These are phyloP conservation scores for Trichophyton simii DNA, from an alignment of 2,329 filamentous ascomycete species.

Conservation along the genomic window DNA sequence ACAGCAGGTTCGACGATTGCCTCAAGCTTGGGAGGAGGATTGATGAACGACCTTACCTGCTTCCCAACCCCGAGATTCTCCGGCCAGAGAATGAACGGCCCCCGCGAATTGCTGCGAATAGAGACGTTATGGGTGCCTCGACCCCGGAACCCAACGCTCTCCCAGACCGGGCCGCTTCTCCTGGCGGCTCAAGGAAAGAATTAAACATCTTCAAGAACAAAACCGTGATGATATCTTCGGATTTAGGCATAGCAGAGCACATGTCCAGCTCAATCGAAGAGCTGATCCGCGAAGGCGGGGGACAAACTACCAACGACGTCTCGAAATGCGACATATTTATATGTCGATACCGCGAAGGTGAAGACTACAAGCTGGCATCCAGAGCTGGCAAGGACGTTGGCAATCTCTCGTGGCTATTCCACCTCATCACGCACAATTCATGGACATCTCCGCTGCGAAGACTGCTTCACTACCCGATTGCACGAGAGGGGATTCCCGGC, in stretches of 20 bases:
- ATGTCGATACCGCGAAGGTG: constrained; percentile 73
- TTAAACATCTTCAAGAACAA: constrained; percentile 65
- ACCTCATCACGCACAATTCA: constrained; percentile 73
- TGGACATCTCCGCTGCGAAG: constrained; percentile 79
- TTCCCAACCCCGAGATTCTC: constrained; percentile 81
- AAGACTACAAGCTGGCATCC: constrained; percentile 64
- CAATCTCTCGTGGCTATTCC: constrained; percentile 87
- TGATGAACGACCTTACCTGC: constrained; percentile 69
- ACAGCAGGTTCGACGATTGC: constrained; percentile 80
- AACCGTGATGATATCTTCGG: constrained; percentile 61
- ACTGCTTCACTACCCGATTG: constrained; percentile 80
- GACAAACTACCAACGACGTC: constrained; percentile 52
- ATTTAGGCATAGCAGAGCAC: constrained; percentile 58
- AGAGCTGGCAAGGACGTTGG: constrained; percentile 71
- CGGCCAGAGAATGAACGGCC: constrained; percentile 40
- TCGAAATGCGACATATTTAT: constrained; percentile 69
- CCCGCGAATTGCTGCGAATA: constrained; percentile 45
- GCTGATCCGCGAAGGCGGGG: constrained; percentile 60
- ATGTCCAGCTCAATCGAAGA: constrained; percentile 55
- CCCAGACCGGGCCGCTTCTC: constrained; percentile 20
- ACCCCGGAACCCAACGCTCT: constrained; percentile 37
- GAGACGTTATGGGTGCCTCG: constrained; percentile 56
- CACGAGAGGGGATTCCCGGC: constrained; percentile 61
- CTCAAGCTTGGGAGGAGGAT: constrained; percentile 85
- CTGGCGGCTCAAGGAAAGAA: constrained; percentile 32